Percentiles rank a stretch among this genome's conserved stretches.
phyloP scores from a whole-genome alignment of 2,329 filamentous ascomycete genomes.

The Fusarium brevicatenulatum region DNA sequence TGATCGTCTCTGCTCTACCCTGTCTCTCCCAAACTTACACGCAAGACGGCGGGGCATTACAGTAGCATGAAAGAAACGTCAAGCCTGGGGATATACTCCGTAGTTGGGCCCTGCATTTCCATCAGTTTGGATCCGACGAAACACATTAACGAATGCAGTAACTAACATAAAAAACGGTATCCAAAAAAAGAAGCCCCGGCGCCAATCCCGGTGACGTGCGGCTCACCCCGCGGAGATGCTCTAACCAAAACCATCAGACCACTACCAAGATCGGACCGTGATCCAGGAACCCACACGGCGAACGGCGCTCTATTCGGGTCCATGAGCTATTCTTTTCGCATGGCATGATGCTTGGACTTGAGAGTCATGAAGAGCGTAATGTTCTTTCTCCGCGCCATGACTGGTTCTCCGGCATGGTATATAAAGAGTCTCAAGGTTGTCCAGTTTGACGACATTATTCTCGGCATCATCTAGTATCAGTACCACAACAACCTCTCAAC shows the following conservation, averaged over 20 bases:
- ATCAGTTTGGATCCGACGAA: slow-evolving; percentile 11
- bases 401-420: slow-evolving; percentile 33
- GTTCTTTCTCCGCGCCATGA: slow-evolving; percentile 36
- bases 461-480: slow-evolving; percentile 20
- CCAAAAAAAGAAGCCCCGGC: slow-evolving; percentile 14
- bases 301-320: slow-evolving; percentile 13
- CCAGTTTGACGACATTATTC: slow-evolving; percentile 7
- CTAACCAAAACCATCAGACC: slow-evolving; percentile 38
- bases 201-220: not conserved
- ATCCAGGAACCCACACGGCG: slow-evolving; percentile 31
- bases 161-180: not conserved
- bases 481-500: not conserved
- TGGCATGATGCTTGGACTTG: slow-evolving; percentile 20
- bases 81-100: not conserved
- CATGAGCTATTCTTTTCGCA: slow-evolving; percentile 17
- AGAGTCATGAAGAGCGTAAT: slow-evolving; percentile 28
- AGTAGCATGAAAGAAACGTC: not conserved
- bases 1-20: not conserved
- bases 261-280: slow-evolving; percentile 29
- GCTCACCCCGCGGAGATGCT: slow-evolving; percentile 42
- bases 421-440: slow-evolving; percentile 24
- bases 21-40: slow-evolving; percentile 2
- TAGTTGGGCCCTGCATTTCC: slow-evolving; percentile 13
- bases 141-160: slow-evolving; percentile 6
- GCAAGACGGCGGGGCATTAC: slow-evolving; percentile 3